A percentile compares a stretch with the other conserved stretches of the same genome.
Evolutionary conservation across 257 asterid species (phyloP).

Genomic region (Plantago ovata): DNA sequence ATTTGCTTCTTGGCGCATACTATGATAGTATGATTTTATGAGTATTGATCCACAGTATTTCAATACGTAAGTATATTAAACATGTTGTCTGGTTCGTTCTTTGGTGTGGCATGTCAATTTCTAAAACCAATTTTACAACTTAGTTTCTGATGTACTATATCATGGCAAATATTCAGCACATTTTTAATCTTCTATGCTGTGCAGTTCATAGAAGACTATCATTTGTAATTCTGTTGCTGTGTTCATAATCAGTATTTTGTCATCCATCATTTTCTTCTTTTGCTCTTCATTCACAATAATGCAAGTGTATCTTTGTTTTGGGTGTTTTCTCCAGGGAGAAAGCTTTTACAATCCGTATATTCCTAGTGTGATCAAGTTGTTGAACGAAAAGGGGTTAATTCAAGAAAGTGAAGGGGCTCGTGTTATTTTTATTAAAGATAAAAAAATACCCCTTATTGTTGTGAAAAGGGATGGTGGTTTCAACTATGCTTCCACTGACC

Average conservation of each 20-base stretch:
- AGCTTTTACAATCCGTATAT: constrained; percentile 91
- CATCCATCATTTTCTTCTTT: not conserved
- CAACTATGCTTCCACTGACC: constrained; percentile 96
- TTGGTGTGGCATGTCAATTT: not conserved
- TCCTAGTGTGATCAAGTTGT: constrained; percentile 53
- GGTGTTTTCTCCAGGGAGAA: constrained; percentile 58
- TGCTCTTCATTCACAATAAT: constrained; percentile 12
- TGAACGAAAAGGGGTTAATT: constrained; percentile 58
- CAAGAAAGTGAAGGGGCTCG: constrained; percentile 95
- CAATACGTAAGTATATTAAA: not conserved
- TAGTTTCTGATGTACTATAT: not conserved
- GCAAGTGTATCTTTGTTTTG: constrained; percentile 1
- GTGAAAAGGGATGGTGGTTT: constrained; percentile 93
- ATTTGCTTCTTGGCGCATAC: not conserved
- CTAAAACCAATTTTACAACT: not conserved
- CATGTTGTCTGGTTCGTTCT: not conserved
- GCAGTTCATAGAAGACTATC: constrained; percentile 5
- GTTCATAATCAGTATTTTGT: not conserved
- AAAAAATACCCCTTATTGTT: constrained; percentile 77
- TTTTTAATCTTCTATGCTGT: constrained; percentile 3
- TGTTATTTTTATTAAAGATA: constrained; percentile 82
- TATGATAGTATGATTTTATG: not conserved
- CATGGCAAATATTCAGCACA: not conserved
- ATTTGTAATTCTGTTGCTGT: not conserved
- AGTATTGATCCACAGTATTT: not conserved